phyloP scores from a whole-genome alignment of 2,329 filamentous ascomycete species.

The Pseudocercospora cruenta region DNA sequence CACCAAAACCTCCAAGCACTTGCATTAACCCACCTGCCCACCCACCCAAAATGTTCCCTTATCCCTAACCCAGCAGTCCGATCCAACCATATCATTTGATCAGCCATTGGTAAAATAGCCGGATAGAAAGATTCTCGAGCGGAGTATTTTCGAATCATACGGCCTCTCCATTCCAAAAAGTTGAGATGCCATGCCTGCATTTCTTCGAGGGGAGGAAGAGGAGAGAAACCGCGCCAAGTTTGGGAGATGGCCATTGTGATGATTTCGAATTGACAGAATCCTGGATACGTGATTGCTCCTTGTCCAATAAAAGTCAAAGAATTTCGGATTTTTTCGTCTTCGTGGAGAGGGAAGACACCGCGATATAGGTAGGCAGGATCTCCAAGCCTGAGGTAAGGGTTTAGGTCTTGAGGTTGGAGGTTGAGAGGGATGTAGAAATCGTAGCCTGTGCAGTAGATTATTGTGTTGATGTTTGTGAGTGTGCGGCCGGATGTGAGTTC shows the following conservation, averaged over 20 bases:
- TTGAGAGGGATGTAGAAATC: conserved; percentile 25
- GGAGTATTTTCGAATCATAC: conserved; percentile 21
- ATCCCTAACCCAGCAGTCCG: conserved; percentile 40
- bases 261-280: conserved; percentile 38
- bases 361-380: conserved; percentile 33
- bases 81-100: conserved; percentile 39
- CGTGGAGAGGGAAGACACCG: conserved; percentile 39
- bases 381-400: conserved; percentile 15
- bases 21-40: conserved; percentile 26
- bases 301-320: conserved; percentile 40
- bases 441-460: conserved; percentile 45
- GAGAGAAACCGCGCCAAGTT: conserved; percentile 37
- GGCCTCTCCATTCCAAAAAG: conserved; percentile 22
- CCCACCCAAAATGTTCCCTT: conserved; percentile 37
- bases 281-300: conserved; percentile 28
- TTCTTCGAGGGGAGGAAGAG: conserved; percentile 31
- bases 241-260: conserved; percentile 38
- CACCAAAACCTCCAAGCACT: conserved; percentile 43
- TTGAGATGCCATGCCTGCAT: conserved; percentile 34
- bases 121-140: conserved; percentile 28
- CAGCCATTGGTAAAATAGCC: conserved; percentile 29
- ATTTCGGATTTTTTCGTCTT: conserved; percentile 24
- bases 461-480: conserved; percentile 39
- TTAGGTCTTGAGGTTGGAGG: conserved; percentile 16
- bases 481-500: conserved; percentile 38